A percentile compares a stretch with the other conserved stretches of the same genome.
phyloP scores from a whole-genome alignment of 176 grass and related monocot species.

The Leersia perrieri region DNA sequence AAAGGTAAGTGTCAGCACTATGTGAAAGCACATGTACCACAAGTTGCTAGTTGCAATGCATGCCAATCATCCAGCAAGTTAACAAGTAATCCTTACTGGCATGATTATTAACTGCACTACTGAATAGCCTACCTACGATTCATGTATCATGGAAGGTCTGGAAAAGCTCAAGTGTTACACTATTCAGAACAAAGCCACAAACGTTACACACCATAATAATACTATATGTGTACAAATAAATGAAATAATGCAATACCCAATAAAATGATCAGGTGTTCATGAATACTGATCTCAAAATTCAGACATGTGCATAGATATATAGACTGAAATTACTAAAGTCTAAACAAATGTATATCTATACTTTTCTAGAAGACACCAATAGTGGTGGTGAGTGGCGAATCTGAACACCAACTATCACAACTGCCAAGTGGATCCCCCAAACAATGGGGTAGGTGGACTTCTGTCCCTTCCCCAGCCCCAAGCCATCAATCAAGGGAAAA shows the following conservation, averaged over 20 bases:
- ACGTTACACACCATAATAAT: neutral
- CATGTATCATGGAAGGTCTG: neutral
- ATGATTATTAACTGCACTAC: neutral
- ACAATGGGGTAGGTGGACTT: too few species aligned
- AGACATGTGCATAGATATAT: neutral
- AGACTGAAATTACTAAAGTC: neutral
- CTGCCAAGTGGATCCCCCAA: too few species aligned
- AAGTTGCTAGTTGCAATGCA: constrained; percentile 6
- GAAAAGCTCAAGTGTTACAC: neutral
- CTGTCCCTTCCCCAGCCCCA: too few species aligned
- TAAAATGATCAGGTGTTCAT: neutral
- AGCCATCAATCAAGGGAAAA: too few species aligned
- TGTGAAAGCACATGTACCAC: constrained; percentile 19
- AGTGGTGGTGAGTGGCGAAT: too few species aligned
- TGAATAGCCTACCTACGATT: neutral
- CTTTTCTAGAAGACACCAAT: too few species aligned
- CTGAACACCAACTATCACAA: too few species aligned
- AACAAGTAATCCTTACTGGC: neutral
- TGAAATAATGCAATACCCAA: neutral
- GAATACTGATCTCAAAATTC: neutral
- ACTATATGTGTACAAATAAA: neutral
- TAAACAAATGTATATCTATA: constrained; percentile 21
- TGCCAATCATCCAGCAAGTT: neutral
- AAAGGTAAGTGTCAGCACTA: constrained; percentile 16
- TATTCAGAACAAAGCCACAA: constrained; percentile 1